Conservation (phyloP, 2,329 filamentous ascomycete species). For the Scolecobasidium constrictum region DNA sequence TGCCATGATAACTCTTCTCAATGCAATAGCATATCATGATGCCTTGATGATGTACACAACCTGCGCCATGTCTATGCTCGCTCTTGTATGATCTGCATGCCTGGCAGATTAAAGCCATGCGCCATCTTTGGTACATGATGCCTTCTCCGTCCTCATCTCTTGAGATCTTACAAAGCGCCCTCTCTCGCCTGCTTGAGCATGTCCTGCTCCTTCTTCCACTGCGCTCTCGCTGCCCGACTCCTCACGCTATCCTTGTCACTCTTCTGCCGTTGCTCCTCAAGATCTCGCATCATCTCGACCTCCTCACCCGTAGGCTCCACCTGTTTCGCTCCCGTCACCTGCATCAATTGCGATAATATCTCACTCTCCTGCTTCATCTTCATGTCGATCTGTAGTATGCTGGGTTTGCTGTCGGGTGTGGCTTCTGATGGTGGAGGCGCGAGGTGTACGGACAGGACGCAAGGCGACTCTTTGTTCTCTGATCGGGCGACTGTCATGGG, state of each 20-base stretch:
- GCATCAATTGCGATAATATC: constrained; percentile 53
- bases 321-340: constrained; percentile 48
- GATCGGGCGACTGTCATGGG: constrained; percentile 73
- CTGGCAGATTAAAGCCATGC: neutral
- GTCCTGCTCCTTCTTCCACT: constrained; percentile 51
- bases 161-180: constrained; percentile 1
- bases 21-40: neutral
- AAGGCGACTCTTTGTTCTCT: constrained; percentile 41
- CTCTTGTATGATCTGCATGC: neutral
- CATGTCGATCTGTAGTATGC: constrained; percentile 42
- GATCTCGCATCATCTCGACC: constrained; percentile 42
- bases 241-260: constrained; percentile 45
- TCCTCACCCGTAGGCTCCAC: constrained; percentile 52
- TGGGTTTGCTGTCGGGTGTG: constrained; percentile 19
- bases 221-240: constrained; percentile 41
- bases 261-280: constrained; percentile 43
- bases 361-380: constrained; percentile 47
- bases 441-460: constrained; percentile 57
- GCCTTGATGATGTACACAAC: neutral
- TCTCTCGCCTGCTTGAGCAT: constrained; percentile 44
- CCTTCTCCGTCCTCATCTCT: too few relatives aligned
- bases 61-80: neutral
- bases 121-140: neutral
- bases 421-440: constrained; percentile 16
- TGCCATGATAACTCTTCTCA: neutral